Base-by-base conservation (phyloP, 1,139 yeast genomes). In the Lodderomyces theae region DNA sequence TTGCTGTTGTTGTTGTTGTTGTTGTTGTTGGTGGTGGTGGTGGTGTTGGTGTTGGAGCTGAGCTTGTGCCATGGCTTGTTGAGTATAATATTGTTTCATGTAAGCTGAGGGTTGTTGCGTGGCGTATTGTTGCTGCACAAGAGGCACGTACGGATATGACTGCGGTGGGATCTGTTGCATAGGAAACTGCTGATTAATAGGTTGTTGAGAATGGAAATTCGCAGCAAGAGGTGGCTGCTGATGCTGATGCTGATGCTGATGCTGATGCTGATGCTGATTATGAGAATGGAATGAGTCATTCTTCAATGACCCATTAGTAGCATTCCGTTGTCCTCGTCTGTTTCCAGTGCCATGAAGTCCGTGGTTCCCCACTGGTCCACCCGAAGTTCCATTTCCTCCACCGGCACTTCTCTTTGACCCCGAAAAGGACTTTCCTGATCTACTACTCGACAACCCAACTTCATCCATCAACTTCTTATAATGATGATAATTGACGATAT, bases 391-490 rank as follows among this genome's bases (percentile, higher is more conserved):
- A 21, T 9, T 13, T 4, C 33, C 13, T n/a, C 38, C 33, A 21
- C 15, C 21, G 12, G 36, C 19, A 30, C 42, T 42, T 35, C 48
- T 38, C 23, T 44, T 48, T 11, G 42, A 25, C n/a, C n/a, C n/a
- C 34, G 57, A 46, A 34, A 58, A 56, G 32, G 55, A 53, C 41
- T 72, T 53, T 40, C 60, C 61, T 38, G 69, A 52, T 42, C 74
- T 54, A 37, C 61, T 61, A 45, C 61, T 64, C 6, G 74, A 60
- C 39, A 90, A 69, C 6, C 97, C 97, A 48, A 89, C 94, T 60
- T 92, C 97, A 51, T 92, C 97, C 79, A 90, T 79, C 44, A 92
- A 69, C 50, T 95, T 80, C 58, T 87, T 86, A 62, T 88, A 87
- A 21, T 86, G 87, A 56, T 87, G 95, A 25, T 75, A 74, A 41